Base-by-base conservation (phyloP, 768 basidiomycete species). In the Amanita rimosa region DNA sequence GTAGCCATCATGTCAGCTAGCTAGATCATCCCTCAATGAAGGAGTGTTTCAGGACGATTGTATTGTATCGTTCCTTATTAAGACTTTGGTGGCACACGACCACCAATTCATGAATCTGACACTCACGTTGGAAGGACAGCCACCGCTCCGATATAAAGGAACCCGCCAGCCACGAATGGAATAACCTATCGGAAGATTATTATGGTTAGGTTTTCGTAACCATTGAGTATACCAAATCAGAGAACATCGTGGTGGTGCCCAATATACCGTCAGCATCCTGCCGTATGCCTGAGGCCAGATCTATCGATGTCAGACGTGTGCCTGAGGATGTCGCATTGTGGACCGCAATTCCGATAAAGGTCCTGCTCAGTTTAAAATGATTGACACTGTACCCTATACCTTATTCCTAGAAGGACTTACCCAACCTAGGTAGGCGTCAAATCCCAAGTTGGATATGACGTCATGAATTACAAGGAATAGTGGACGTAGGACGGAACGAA, bases 121-220 rank as follows among this genome's bases (percentile, higher is more conserved):
- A 74, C 85, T 60, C 74, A 90, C 87, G 85, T 88, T 57, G 91
- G 91, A 52, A 93, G 68, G 52, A 93, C 90, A 42, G 90, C 89
- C 49, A 94, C 92, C 26, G 88, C 87, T 22, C 90, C 92, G 60
- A 95, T 93, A 66, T 93, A 94, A 58, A 95, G 68, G 69, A 94
- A 96, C 14, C 90, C 90, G 54, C 89, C 89, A 29, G 89, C 88
- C 39, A 90, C 88, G 60, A 88, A 89, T 13, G 88, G 87, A 54
- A 91, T 89, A 40, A 91, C 86, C 87, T 90, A 57, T 27, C 10
- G 8, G 55, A 52, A 48, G 49, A 48, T 56, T 51, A 17, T 34
- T 53, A 48, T 40, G 4, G 14, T 41, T 22, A 22, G 13, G 9
- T 14, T 7, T 21, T 29, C 13, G 46, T 55, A 58, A 44, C 54